phyloP scores from a whole-genome alignment of 1,284 basidiomycete genomes.

The Fomitopsis pinicola region DNA sequence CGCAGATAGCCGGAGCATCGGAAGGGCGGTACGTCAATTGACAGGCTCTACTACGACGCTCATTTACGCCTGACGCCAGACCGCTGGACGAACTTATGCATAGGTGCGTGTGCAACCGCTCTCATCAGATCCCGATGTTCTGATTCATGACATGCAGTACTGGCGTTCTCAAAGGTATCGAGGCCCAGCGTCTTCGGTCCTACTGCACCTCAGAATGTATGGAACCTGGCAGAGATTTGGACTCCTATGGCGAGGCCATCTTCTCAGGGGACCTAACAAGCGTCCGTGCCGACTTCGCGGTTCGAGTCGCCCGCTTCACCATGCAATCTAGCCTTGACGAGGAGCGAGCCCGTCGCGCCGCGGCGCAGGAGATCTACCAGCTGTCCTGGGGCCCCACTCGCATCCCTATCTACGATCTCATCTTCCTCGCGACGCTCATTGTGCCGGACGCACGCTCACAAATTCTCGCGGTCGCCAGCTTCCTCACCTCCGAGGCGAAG shows the following conservation, averaged over 20 bases:
- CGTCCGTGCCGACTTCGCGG: conserved; percentile 21
- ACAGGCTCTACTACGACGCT: too few relatives aligned
- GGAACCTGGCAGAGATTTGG: conserved; percentile 30
- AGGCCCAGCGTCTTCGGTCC: conserved; percentile 32
- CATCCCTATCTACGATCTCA: conserved; percentile 6
- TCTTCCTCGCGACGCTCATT: background rate
- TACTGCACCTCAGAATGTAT: conserved; percentile 31
- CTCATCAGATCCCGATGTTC: too few relatives aligned
- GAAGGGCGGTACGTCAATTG: too few relatives aligned
- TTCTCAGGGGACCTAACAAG: conserved; percentile 8
- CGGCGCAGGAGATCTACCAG: conserved; percentile 15
- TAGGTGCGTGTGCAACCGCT: too few relatives aligned
- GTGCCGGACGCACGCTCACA: background rate
- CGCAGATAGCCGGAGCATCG: too few relatives aligned
- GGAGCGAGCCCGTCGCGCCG: background rate
- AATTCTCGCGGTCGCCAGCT: background rate
- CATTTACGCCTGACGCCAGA: too few relatives aligned
- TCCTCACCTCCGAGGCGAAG: conserved; percentile 16
- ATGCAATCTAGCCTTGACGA: background rate
- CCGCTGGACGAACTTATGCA: too few relatives aligned
- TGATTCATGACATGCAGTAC: conserved; percentile 5
- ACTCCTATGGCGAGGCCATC: conserved; percentile 21
- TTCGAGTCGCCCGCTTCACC: background rate
- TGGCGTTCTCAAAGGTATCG: conserved; percentile 30
- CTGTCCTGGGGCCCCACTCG: conserved; percentile 22